These are phyloP conservation scores for Fusarium sublunatum DNA, from an alignment of 2,329 filamentous ascomycete genomes.

Conservation along the genomic window DNA sequence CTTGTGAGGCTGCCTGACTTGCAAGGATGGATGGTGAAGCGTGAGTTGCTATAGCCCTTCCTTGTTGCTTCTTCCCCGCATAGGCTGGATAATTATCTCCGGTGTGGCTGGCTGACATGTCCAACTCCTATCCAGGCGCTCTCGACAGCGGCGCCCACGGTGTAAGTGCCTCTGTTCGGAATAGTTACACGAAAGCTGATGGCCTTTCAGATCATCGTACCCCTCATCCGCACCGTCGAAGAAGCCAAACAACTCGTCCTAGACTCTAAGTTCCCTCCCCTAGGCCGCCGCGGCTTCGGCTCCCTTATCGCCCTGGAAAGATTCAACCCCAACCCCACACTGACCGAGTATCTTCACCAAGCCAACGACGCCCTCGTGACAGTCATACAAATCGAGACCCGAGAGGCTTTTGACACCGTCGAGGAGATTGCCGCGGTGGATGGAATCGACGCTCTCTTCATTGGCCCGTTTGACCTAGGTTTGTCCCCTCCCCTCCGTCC, in stretches of 20 bases:
- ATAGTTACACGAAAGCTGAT: neutral
- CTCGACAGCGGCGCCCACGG: conserved; percentile 61
- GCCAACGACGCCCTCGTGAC: conserved; percentile 64
- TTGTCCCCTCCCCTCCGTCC: neutral
- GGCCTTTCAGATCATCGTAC: conserved; percentile 55
- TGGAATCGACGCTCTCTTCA: conserved; percentile 72
- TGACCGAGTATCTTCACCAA: conserved; percentile 59
- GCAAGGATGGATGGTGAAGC: conserved; percentile 57
- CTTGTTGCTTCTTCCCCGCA: neutral
- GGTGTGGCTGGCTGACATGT: neutral
- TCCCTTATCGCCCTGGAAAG: conserved; percentile 57
- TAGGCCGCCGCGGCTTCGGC: conserved; percentile 59
- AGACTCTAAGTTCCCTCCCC: conserved; percentile 60
- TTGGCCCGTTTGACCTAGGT: conserved; percentile 73
- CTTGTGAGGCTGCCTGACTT: conserved; percentile 63
- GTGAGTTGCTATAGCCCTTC: conserved; percentile 30
- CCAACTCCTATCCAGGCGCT: conserved; percentile 47
- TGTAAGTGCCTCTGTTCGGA: conserved; percentile 24
- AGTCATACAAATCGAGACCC: conserved; percentile 74
- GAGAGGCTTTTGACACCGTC: conserved; percentile 67
- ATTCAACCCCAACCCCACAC: conserved; percentile 55
- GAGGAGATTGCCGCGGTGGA: conserved; percentile 69
- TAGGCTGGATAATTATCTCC: neutral
- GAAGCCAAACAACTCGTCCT: conserved; percentile 57
- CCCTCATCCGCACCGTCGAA: conserved; percentile 54